phyloP scores from a whole-genome alignment of 164 flowering plant genomes.

The Magnolia kwangsiensis region DNA sequence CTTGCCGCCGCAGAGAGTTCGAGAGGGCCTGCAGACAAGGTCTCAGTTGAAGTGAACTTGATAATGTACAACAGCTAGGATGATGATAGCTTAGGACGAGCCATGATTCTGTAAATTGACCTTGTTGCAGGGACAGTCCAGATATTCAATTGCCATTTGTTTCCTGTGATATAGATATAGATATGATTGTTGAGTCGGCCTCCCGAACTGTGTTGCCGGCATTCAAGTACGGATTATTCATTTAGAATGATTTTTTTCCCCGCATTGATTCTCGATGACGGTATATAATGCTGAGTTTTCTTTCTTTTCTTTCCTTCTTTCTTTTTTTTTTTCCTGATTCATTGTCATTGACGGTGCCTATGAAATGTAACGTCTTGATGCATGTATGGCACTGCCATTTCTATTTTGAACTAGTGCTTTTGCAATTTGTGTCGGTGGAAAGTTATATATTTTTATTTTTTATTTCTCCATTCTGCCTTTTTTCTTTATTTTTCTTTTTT shows the following conservation, averaged over 20 bases:
- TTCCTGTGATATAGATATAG: slow-evolving; percentile 19
- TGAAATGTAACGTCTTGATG: background rate
- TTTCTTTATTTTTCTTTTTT: too few species aligned
- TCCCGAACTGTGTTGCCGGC: slow-evolving; percentile 18
- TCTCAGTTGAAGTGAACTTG: slow-evolving; percentile 9
- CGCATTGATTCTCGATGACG: background rate
- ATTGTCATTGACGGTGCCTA: background rate
- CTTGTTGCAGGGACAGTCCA: slow-evolving; percentile 18
- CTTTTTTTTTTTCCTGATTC: background rate
- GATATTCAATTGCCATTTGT: slow-evolving; percentile 19
- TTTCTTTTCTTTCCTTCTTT: background rate
- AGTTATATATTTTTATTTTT: background rate
- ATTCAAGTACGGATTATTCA: slow-evolving; percentile 5
- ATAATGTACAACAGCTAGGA: slow-evolving; percentile 13
- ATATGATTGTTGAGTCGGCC: slow-evolving; percentile 20
- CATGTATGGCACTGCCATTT: background rate
- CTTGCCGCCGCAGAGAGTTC: background rate
- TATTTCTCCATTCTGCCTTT: background rate
- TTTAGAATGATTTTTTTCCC: slow-evolving; percentile 14
- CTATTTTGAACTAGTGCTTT: background rate
- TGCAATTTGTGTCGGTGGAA: background rate
- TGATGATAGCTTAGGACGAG: slow-evolving; percentile 4
- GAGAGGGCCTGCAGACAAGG: slow-evolving; percentile 3
- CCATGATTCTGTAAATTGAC: slow-evolving; percentile 17
- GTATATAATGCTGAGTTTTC: background rate